phyloP scores from a whole-genome alignment of 2,329 filamentous ascomycete species.

The Fonsecaea nubica region DNA sequence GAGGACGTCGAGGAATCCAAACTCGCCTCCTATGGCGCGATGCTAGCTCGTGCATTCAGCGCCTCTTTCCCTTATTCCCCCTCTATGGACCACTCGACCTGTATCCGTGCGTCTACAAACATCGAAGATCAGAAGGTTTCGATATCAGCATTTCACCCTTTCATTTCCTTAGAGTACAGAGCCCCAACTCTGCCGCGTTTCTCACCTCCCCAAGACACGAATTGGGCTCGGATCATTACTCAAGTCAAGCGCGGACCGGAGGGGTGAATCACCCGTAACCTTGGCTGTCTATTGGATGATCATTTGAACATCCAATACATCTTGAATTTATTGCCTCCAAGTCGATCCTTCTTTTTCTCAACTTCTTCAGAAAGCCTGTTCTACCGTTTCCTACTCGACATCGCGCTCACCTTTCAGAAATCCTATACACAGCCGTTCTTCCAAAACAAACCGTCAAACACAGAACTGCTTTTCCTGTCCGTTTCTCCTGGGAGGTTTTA shows the following conservation, averaged over 20 bases:
- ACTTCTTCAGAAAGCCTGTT: constrained; percentile 8
- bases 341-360: neutral
- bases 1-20: constrained; percentile 29
- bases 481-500: neutral
- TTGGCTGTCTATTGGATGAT: constrained; percentile 1
- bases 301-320: constrained; percentile 5
- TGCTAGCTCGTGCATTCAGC: constrained; percentile 35
- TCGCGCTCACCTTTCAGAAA: neutral
- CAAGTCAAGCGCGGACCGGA: constrained; percentile 1
- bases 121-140: neutral
- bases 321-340: neutral
- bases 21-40: constrained; percentile 31
- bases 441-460: neutral
- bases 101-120: neutral
- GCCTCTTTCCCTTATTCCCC: constrained; percentile 27
- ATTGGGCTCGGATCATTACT: neutral
- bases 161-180: neutral
- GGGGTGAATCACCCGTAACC: constrained; percentile 1
- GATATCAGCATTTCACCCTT: neutral
- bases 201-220: neutral
- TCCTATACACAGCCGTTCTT: neutral
- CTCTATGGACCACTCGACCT: constrained; percentile 3
- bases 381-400: neutral
- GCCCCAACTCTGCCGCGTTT: neutral
- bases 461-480: neutral